Base-by-base conservation (phyloP, 257 asterid species). In the Capsicum chinense region DNA sequence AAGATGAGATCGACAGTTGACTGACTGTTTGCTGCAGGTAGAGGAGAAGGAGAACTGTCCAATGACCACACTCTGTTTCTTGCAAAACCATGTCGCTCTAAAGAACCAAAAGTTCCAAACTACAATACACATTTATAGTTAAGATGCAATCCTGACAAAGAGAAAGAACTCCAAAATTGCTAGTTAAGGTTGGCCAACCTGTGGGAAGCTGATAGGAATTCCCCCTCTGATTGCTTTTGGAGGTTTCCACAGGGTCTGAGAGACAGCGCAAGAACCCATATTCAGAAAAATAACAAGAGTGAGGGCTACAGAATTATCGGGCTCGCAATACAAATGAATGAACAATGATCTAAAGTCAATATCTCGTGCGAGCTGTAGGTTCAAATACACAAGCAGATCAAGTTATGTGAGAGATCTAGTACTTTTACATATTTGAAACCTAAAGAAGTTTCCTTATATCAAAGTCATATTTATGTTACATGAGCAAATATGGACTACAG, bases 51-150 rank as follows among this genome's bases (percentile, higher is more conserved):
- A 86, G 92, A 89, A 86, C 83, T 83, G 82, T 94, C 98, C 88
- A 93, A 44, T 17, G 94, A 84, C 98, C 98, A 94, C 83, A 90
- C 83, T 84, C 94, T 91, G 87, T 88, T 93, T 88, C 97, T 91
- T 67, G 93, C 93, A 88, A 94, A 90, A 85, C 97, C 98, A 89
- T 89, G 90, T 87, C 91, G 95, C 90, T 94, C 98, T 86, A 90
- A 86, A n/a, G 94, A 90, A 82, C 95, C 95, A 76, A 85, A 87
- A 87, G 87, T 92, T 58, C 92, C 79, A 86, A 89, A 90, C 98
- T 93, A 59, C 85, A 85, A 85, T 26, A 80, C 50, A 42, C 76
- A 86, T 52, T 64, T 85, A 83, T 16, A 37, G 44, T 79, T 90
- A 68, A 90, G 85, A 85, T 83, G 56, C 79, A 74, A 71, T 79